Base-by-base conservation (phyloP, 2,329 filamentous ascomycete genomes). In the Colletotrichum destructivum region DNA sequence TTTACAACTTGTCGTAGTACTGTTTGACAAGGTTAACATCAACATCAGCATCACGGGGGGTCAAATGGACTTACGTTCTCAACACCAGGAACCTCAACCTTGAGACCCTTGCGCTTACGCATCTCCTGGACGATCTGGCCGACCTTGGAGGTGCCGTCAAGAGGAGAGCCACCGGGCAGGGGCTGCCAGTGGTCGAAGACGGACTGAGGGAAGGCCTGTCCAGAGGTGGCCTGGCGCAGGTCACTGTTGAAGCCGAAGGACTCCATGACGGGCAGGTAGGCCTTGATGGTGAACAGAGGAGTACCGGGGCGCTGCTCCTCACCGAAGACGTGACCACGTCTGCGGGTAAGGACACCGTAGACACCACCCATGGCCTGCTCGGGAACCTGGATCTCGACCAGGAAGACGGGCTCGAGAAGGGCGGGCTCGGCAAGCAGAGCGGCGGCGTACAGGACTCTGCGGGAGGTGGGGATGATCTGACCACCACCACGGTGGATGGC, bases 101-200 rank as follows among this genome's bases (percentile, higher is more conserved):
- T 99, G 90, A 99, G 89, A 94, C 96, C 96, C 94, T 99, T 99
- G 88, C 96, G 94, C 92, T 98, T 98, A 84, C 96, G 95, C 93
- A 97, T 97, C 72, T 92, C 90, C 83, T 89, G 87, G 79, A 98
- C 94, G 80, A 98, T 89, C 83, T 90, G 85, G 84, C 95, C 96
- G 80, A 93, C 90, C 90, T 95, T 94, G 82, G 90, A 91, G 81
- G 91, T 92, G 83, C 86, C 77, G 87, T 99, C 96, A 81, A 98
- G 90, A 78, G 94, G 92, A 79, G 93, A 96, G 80, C 96, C 96
- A 92, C 96, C 96, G 79, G 95, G 94, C 79, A 98, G 92, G 80
- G 96, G 88, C 88, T 98, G 93, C 95, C 95, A 99, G 89, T 99
- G 96, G 86, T 98, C 96, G 88, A 99, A 99, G 81, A 99, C 95